A percentile compares a stretch with the other conserved stretches of the same genome.
These are phyloP conservation scores for Echeveria elegans DNA, from an alignment of 164 flowering plant genomes.

Conservation along the genomic window DNA sequence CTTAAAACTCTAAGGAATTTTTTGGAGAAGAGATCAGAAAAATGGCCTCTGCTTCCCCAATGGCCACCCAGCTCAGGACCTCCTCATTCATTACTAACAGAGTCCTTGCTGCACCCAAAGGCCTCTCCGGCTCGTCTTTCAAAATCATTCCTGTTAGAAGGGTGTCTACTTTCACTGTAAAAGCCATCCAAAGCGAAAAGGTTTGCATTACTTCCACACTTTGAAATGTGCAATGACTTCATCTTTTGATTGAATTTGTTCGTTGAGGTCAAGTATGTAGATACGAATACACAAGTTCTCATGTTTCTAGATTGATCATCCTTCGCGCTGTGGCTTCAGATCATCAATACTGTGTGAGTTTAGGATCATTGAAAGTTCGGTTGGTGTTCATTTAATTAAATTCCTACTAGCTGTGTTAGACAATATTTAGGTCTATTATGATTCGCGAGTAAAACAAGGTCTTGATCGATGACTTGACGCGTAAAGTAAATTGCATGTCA, in stretches of 20 bases:
- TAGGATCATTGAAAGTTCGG: background rate
- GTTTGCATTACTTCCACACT: constrained; percentile 13
- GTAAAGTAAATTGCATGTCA: no score
- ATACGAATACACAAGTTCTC: no score
- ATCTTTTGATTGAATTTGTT: background rate
- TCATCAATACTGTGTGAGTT: background rate
- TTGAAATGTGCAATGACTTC: background rate
- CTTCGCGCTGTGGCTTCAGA: no score
- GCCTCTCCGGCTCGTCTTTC: constrained; percentile 26
- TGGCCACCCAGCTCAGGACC: constrained; percentile 40
- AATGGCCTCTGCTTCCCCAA: constrained; percentile 27
- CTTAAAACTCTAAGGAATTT: no score
- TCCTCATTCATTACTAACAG: constrained; percentile 22
- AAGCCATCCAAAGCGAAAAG: constrained; percentile 36
- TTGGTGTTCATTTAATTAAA: background rate
- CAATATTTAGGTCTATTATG: no score
- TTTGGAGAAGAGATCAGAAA: no score
- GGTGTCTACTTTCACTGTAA: constrained; percentile 22
- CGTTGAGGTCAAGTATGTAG: no score
- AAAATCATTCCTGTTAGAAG: constrained; percentile 19
- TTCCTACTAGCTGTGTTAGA: no score
- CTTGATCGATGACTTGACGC: no score
- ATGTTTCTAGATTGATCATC: background rate
- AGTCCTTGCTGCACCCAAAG: constrained; percentile 19
- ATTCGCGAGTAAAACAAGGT: no score